Evolutionary conservation across 805 yeast genomes (phyloP), one percentile per base, ranked within the genome.

Genomic region (Candida schatavii): DNA sequence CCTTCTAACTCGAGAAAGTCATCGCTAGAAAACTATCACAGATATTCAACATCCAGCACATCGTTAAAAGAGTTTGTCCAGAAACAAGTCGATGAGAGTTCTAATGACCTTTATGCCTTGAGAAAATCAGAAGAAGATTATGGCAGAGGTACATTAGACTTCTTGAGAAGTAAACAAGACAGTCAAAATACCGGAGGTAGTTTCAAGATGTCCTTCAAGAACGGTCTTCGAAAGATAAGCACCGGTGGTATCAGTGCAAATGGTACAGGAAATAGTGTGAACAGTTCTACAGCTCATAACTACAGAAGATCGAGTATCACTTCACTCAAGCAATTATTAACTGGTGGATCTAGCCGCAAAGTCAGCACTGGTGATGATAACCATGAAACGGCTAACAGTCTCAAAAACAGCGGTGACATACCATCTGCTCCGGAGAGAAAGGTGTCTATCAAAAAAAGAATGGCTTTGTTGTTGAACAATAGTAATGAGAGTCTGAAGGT

Each of bases 371-470:
- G 23, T 13, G 27, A 20, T 20, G 13, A 33, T 14, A 25, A 19
- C 21, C 22, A 17, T 4, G 35, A 31, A 17, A 26, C 14, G 10
- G 14, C 38, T 10, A 25, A 20, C n/a, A 18, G 15, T n/a, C 14
- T 29, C 5, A 23, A 23, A 23, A 23, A 11, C 27, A 23, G 11
- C 11, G 11, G 10, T 23, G 27, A 7, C 11, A 11, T 7, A 7
- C 11, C 27, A 7, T 23, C 27, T 23, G 10, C 27, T 11, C 44
- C 50, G 13, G 49, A 47, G 3, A 54, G 54, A 44, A 62, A 62
- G 33, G 41, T 57, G 14, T 64, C 73, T 1, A 80, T 82, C 34
- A 83, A 80, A 50, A 63, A 75, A 42, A 68, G 85, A 49, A 78
- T 81, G 57, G 75, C 73, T 35, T 70, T 69, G 49, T 62, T 78